Evolutionary conservation across 1,284 basidiomycete species (phyloP), one percentile per base, ranked within the genome.

Genomic region (Pseudomicrostroma phylloplanum): DNA sequence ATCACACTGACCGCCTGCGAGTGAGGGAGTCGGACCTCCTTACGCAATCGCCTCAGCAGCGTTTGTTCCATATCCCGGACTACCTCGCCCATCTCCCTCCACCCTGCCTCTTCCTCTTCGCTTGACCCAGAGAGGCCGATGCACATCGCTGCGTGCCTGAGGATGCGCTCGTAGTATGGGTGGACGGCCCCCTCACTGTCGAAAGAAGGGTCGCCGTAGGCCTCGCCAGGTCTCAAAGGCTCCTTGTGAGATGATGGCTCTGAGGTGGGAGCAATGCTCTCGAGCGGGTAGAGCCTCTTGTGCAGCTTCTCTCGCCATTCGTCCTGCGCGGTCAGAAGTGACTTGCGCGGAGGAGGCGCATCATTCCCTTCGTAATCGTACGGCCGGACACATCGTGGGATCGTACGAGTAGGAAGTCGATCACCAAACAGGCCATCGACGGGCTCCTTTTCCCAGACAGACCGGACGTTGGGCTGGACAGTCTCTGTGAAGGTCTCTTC

Each of bases 391-490:
- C 43, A 48, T 17, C 43, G 43, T 4, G 43, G 43, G 43, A 48
- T 48, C 17, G 43, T n/a, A 6, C 17, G 43, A n/a, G 43, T 17
- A 6, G 43, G 17, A 3, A 48, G 30, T 36, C 30, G 43, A 21
- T 48, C 21, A 12, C 17, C 17, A 13, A 48, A 48, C 6, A 48
- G 43, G 3, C 43, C 17, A 21, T 48, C 43, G 4, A 48, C 51
- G 21, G 21, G 21, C 26, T 56, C 59, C 13, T 40, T 55, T 25
- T 41, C 25, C 53, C 39, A 23, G 17, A 40, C 23, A 26, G 21
- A 13, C 21, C 51, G 69, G 67, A 73, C 69, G 61, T 73, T 71
- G 40, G 64, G 59, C 57, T 68, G 67, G 67, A 69, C 71, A n/a
- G 69, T 62, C 51, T 54, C 21, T 6, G 26, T 19, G 51, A 54